Evolutionary conservation across 2,329 filamentous ascomycete genomes (phyloP), one percentile per base, ranked within the genome.

Genomic region (Colletotrichum orchidophilum): DNA sequence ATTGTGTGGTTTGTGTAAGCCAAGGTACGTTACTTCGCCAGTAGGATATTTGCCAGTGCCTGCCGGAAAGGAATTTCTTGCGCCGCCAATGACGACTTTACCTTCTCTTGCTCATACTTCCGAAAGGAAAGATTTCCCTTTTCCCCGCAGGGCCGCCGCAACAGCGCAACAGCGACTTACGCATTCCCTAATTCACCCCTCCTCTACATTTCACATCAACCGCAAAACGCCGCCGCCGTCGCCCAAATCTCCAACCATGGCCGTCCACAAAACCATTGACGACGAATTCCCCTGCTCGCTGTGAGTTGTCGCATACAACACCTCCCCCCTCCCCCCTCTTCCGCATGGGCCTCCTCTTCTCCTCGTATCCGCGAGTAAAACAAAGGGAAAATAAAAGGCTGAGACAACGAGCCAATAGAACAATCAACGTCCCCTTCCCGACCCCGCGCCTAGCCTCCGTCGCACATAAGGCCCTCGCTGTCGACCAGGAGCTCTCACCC

Each of bases 401-500:
- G 35, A 71, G 58, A 69, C 68, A 68, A 60, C 73, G 78, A 95
- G 94, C 77, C 66, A 18, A 31, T 58, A 71, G 69, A 53, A 90
- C 88, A 71, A 88, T 97, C 73, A 87, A 91, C 76, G 87, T 96
- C 70, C 96, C 96, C 54, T 93, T 98, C 79, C 95, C 95, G 24
- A 93, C 91, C 50, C 81, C 91, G 42, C 92, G 94, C 73, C 90
- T 98, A 57, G 95, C 96, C 63, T 87, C 87, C 57, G 90, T 93
- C 58, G 95, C 96, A 53, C 87, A 94, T 42, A 88, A 89, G 75
- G 90, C 94, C 49, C 87, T 98, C 53, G 86, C 91, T 70, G 95
- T 98, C 75, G 96, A 99, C 82, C 88, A 91, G 73, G 96, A 99
- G 80, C 88, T 98, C 60, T 98, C 96, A 1, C 90, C 93, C 15